These are phyloP conservation scores for Trichosanthes truncata DNA, from an alignment of 306 rosid species.

Conservation along the genomic window DNA sequence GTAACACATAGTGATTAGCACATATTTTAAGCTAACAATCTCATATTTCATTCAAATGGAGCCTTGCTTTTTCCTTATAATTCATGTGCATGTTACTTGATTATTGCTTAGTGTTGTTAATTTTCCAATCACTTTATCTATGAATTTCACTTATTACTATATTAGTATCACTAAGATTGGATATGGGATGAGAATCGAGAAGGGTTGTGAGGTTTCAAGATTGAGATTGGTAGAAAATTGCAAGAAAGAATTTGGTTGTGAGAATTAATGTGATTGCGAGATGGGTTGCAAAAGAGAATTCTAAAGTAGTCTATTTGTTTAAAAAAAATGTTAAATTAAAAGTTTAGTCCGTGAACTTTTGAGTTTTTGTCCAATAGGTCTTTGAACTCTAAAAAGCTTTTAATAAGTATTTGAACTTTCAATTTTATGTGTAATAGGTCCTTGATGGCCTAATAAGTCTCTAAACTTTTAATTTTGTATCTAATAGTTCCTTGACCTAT, in stretches of 20 bases:
- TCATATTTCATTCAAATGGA: not conserved
- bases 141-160: not conserved
- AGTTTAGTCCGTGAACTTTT: not conserved
- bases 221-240: not conserved
- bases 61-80: not conserved
- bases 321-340: too few relatives aligned
- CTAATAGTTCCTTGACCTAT: too few relatives aligned
- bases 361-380: too few relatives aligned
- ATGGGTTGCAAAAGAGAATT: too few relatives aligned
- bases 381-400: too few relatives aligned
- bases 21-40: slow-evolving; percentile 1
- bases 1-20: not conserved
- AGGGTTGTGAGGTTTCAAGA: not conserved
- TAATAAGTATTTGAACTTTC: too few relatives aligned
- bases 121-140: not conserved
- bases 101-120: not conserved
- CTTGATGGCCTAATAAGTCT: too few relatives aligned
- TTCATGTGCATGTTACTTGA: slow-evolving; percentile 30
- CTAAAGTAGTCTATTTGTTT: too few relatives aligned
- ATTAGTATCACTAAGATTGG: not conserved
- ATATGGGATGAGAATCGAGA: not conserved
- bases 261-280: too few relatives aligned
- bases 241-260: too few relatives aligned
- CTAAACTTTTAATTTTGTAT: too few relatives aligned
- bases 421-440: too few relatives aligned